Base-by-base conservation (phyloP, 2,329 filamentous ascomycete species). In the Ophiocordyceps robertsii region DNA sequence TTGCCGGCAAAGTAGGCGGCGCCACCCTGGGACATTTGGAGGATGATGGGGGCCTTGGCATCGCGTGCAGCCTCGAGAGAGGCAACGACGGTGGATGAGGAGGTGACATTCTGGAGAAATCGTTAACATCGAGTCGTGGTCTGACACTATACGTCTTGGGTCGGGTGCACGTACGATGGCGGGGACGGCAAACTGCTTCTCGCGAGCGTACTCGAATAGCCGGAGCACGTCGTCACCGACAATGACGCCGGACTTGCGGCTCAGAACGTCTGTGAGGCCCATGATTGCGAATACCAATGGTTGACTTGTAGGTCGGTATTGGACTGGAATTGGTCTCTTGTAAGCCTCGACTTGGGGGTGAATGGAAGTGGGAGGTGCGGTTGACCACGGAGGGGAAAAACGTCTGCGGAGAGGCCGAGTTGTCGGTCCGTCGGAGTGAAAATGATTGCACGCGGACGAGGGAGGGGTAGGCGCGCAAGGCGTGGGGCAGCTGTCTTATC, bases 11-110 rank as follows among this genome's bases (percentile, higher is more conserved):
- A 94, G 77, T 82, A 94, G 57, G 88, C 89, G 50, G 87, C 84
- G 69, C 89, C 89, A 60, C 92, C 92, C 69, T 96, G 86, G 56
- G 85, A 93, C 58, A 85, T 75, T 72, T 96, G 92, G 54, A 96
- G 80, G 67, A 95, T 84, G 68, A 95, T 82, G 56, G 92, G 92
- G 47, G 85, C 75, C 67, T 94, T 94, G 62, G 80, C 73, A 67
- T 96, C 89, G 58, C 87, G 82, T 55, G 92, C 92, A 62, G 92
- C 92, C 76, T 98, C 92, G 56, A 98, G 87, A 43, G 86, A 70
- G 56, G 87, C 80, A 52, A 95, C 82, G 49, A 62, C 64, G 42
- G 70, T 73, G 49, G 87, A 95, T 48, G 85, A 94, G 36, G 88
- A 94, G 56, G 90, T 96, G 60, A 94, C 85, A 70, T 96, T 95